Base-by-base conservation (phyloP, 1,284 basidiomycete species). In the Tausonia pullulans region DNA sequence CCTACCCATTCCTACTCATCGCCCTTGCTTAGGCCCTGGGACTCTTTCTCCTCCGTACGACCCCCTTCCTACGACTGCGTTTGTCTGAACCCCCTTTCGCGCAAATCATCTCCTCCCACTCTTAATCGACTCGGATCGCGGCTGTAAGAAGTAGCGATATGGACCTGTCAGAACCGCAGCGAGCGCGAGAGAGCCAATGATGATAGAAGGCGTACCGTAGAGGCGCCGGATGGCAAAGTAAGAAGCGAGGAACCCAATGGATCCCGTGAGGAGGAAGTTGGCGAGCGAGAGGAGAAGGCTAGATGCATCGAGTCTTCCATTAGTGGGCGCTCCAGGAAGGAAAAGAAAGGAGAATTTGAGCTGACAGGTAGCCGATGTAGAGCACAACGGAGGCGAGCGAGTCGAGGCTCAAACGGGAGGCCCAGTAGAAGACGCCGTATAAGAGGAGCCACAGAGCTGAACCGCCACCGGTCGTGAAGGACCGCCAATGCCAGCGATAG, bases 401-500 rank as follows among this genome's bases (percentile, higher is more conserved):
- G 70, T 87, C 86, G 62, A 98, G 81, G 44, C 85, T 88, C 40
- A 97, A 81, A 40, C 91, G 82, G 2, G 88, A 87, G 9, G 81
- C 83, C 91, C 91, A 96, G 74, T 95, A 97, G 74, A 90, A 88
- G 3, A 90, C 69, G 3, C 85, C 87, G 67, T 69, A 67, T 7
- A 65, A n/a, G 62, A 96, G 80, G 46, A 98, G 78, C 94, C 95
- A 98, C 75, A 96, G 85, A 0, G 93, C 88, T 67, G 87, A 90
- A 27, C 92, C 92, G 5, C 93, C 95, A 45, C 94, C 95, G n/a
- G 87, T 88, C 69, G 96, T 74, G 81, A 98, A 97, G 4, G 91
- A 83, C 53, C 92, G 83, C 94, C 95, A 98, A 69, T 98, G 94
- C 94, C 94, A 98, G 10, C 90, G 81, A 77, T 97, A 98, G 72